Conservation (phyloP, 371 early-diverging fungal genomes). For the Rhizomucor pusillus region DNA sequence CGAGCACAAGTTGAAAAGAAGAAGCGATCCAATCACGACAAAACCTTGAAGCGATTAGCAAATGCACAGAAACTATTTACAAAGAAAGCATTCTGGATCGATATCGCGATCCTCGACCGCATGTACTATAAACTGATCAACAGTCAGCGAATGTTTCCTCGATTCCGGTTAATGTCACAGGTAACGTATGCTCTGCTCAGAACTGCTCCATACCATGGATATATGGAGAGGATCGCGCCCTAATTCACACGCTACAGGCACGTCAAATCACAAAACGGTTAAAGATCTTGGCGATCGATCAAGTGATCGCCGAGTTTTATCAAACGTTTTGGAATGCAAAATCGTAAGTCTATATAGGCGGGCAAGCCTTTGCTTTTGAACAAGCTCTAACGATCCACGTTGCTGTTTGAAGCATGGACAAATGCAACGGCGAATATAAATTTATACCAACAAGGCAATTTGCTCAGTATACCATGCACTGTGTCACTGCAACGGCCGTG, state of each 20-base stretch:
- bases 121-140: slow-evolving; percentile 35
- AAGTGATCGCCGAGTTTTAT: slow-evolving; percentile 26
- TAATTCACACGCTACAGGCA: slow-evolving; percentile 8
- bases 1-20: slow-evolving; percentile 29
- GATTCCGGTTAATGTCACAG: slow-evolving; percentile 28
- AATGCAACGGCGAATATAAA: slow-evolving; percentile 24
- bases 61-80: slow-evolving; percentile 15
- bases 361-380: not conserved
- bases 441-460: slow-evolving; percentile 37
- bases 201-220: too few species aligned
- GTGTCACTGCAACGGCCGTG: slow-evolving; percentile 29
- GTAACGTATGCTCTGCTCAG: too few species aligned
- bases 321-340: slow-evolving; percentile 33
- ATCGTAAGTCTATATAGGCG: slow-evolving; percentile 21
- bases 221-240: too few species aligned
- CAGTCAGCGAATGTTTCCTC: slow-evolving; percentile 38
- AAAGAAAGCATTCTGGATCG: slow-evolving; percentile 35
- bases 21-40: slow-evolving; percentile 21
- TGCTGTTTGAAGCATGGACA: slow-evolving; percentile 16
- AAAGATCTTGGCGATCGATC: slow-evolving; percentile 23
- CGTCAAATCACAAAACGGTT: slow-evolving; percentile 31
- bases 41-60: slow-evolving; percentile 16
- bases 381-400: not conserved
- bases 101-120: slow-evolving; percentile 30
- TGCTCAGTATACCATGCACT: slow-evolving; percentile 37